These are phyloP conservation scores for Trichoderma sp. DNA, from an alignment of 2,329 filamentous ascomycete genomes.

Conservation along the genomic window DNA sequence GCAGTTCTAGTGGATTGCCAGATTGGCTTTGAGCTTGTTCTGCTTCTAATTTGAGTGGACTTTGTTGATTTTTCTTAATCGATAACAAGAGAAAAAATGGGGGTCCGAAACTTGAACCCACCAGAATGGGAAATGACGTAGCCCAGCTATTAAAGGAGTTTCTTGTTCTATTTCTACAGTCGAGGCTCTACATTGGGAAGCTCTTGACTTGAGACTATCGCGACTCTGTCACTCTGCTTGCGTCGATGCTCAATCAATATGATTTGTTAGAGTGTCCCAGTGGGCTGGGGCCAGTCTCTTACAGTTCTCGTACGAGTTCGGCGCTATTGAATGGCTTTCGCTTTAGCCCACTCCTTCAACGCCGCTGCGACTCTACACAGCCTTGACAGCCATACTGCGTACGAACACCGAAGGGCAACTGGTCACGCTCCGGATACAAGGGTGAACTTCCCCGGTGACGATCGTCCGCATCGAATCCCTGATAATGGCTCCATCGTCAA, in stretches of 20 bases:
- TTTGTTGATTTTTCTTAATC: background rate
- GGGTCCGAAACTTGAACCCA: background rate
- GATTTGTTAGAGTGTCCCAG: background rate
- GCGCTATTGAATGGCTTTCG: background rate
- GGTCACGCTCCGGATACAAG: background rate
- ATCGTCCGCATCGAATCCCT: background rate
- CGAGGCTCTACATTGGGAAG: background rate
- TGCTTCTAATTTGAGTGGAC: background rate
- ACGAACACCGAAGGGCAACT: background rate
- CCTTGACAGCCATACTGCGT: background rate
- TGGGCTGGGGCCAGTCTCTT: background rate
- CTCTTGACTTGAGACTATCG: background rate
- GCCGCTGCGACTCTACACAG: background rate
- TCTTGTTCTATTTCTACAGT: background rate
- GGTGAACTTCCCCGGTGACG: background rate
- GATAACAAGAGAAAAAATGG: background rate
- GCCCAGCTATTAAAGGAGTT: background rate
- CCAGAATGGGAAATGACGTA: background rate
- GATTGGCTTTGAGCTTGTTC: background rate
- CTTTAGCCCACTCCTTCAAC: background rate
- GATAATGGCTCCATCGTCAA: background rate
- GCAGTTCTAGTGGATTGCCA: no score
- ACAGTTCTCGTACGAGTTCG: background rate
- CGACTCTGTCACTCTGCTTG: background rate
- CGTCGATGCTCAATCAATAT: background rate